These are phyloP conservation scores for Metschnikowia aberdeeniae DNA, from an alignment of 805 yeast species.

Conservation along the genomic window DNA sequence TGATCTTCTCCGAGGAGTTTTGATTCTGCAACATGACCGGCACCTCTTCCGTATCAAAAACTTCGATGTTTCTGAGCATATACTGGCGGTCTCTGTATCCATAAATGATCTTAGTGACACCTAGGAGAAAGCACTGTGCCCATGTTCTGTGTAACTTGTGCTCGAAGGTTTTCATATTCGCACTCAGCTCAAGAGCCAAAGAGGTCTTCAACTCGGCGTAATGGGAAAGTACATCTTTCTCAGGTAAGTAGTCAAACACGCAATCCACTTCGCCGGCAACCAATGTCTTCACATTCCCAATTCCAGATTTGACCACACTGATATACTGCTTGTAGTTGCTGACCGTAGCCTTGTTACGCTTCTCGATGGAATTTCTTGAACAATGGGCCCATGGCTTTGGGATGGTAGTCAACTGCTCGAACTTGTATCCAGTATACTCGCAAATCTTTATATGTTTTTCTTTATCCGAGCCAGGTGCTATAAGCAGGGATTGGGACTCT, in stretches of 20 bases:
- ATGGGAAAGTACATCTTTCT: conserved; percentile 48
- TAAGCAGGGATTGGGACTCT: conserved; percentile 10
- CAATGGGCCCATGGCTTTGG: conserved; percentile 71
- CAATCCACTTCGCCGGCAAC: conserved; percentile 93
- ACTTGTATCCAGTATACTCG: conserved; percentile 75
- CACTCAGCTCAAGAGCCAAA: conserved; percentile 48
- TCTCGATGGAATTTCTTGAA: conserved; percentile 64
- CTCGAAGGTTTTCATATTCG: conserved; percentile 65
- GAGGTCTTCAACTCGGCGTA: conserved; percentile 85
- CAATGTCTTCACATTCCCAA: conserved; percentile 64
- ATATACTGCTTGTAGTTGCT: conserved; percentile 74
- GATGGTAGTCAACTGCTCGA: conserved; percentile 74
- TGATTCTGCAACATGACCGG: conserved; percentile 63
- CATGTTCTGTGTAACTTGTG: conserved; percentile 74
- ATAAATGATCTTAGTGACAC: conserved; percentile 73
- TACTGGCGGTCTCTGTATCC: conserved; percentile 82
- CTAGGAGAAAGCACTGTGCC: conserved; percentile 91
- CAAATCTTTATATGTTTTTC: conserved; percentile 34
- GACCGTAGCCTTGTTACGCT: conserved; percentile 55
- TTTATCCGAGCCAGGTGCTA: conserved; percentile 15
- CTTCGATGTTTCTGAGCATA: conserved; percentile 65
- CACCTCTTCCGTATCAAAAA: conserved; percentile 69
- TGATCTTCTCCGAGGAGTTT: conserved; percentile 43
- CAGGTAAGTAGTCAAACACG: conserved; percentile 74
- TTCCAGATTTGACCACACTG: conserved; percentile 78